These are phyloP conservation scores for carrot (Daucus carota) DNA, from an alignment of 129 eudicot genomes.

Conservation along the genomic window DH1_v3.0 NC_030382.2:39625001-39625500, in stretches of 20 bases:
- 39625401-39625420: constrained; percentile 61
- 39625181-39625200: background rate
- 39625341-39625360: constrained; percentile 59
- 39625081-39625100: constrained; percentile 66
- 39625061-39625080: constrained; percentile 80
- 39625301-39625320: constrained; percentile 92
- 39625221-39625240: background rate
- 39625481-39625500: background rate
- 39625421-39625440: constrained; percentile 68
- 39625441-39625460: constrained; percentile 46
- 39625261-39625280: constrained; percentile 92
- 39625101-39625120: constrained; percentile 61
- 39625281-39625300: constrained; percentile 93
- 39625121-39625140: constrained; percentile 70
- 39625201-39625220: background rate
- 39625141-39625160: constrained; percentile 76
- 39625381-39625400: constrained; percentile 56
- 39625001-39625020: constrained; percentile 73
- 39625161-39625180: constrained; percentile 53
- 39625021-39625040: constrained; percentile 74
- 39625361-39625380: constrained; percentile 54
- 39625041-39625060: constrained; percentile 95
- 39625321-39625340: constrained; percentile 72
- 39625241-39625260: constrained; percentile 71
- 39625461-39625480: constrained; percentile 6